Conservation (phyloP, 2,329 filamentous ascomycete species). For the Talaromyces verruculosus region DNA sequence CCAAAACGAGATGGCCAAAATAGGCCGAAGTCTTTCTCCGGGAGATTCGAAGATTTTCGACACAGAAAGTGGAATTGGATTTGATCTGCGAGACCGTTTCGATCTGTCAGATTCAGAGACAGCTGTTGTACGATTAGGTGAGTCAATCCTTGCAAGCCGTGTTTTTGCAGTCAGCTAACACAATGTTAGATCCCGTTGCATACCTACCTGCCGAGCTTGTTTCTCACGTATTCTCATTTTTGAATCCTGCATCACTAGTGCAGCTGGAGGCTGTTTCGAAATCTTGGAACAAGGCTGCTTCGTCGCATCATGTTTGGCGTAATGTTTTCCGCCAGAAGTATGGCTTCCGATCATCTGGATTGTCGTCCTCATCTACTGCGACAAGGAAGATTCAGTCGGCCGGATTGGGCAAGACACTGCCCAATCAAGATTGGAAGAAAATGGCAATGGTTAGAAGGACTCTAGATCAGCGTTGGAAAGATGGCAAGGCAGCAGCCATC, state of each 20-base stretch:
- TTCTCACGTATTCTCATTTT: slow-evolving; percentile 58
- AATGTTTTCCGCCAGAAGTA: slow-evolving; percentile 60
- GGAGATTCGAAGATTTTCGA: slow-evolving; percentile 39
- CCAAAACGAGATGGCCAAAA: slow-evolving; percentile 47
- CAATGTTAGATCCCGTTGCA: slow-evolving; percentile 52
- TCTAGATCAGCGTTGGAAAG: slow-evolving; percentile 76
- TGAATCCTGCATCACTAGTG: slow-evolving; percentile 59
- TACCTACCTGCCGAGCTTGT: slow-evolving; percentile 60
- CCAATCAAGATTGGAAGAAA: slow-evolving; percentile 77
- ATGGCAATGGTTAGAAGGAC: slow-evolving; percentile 77
- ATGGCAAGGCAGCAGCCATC: slow-evolving; percentile 73
- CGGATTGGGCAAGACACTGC: slow-evolving; percentile 55
- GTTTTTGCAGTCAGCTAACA: slow-evolving; percentile 15
- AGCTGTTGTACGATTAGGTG: slow-evolving; percentile 42
- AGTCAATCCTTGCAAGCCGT: slow-evolving; percentile 13
- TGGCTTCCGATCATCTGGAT: slow-evolving; percentile 42
- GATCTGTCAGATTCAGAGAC: slow-evolving; percentile 38
- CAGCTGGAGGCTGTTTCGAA: slow-evolving; percentile 57
- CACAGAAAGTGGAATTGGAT: slow-evolving; percentile 53
- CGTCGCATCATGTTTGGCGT: slow-evolving; percentile 62
- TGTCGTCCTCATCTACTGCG: slow-evolving; percentile 34
- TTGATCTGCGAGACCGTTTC: slow-evolving; percentile 42
- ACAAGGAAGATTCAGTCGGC: slow-evolving; percentile 49
- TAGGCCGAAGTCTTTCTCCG: slow-evolving; percentile 27
- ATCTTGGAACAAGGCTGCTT: slow-evolving; percentile 57